Conservation (phyloP, 1,284 basidiomycete genomes). For the Tilletia setariae region DNA sequence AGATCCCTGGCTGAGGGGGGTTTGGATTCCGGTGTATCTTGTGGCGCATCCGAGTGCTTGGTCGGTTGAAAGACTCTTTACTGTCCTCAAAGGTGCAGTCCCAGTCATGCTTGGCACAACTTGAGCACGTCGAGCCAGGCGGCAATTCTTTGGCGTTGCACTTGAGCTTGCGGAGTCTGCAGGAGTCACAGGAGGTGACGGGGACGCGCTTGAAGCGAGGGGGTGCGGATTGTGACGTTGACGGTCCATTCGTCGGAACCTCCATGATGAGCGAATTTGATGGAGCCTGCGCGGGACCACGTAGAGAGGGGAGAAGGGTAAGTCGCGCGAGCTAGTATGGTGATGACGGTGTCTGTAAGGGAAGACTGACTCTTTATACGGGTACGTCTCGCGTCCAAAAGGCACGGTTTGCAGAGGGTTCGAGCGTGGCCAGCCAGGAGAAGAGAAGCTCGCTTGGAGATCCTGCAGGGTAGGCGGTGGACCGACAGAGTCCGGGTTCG, state of each 20-base stretch:
- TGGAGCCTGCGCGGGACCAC: background rate
- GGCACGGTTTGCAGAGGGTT: too few relatives aligned
- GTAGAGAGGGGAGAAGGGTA: background rate
- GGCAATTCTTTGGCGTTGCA: constrained; percentile 22
- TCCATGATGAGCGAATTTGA: background rate
- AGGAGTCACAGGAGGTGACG: constrained; percentile 22
- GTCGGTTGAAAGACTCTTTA: constrained; percentile 15
- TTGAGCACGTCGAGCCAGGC: constrained; percentile 1
- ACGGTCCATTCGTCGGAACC: background rate
- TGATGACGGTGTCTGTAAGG: too few relatives aligned
- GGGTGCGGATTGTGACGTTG: background rate
- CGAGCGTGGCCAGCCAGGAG: too few relatives aligned
- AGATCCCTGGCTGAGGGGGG: background rate
- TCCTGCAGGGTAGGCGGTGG: too few relatives aligned
- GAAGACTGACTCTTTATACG: too few relatives aligned
- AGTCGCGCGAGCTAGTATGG: background rate
- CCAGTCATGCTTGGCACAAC: constrained; percentile 13
- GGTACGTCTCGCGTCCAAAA: too few relatives aligned
- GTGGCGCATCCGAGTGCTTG: constrained; percentile 2
- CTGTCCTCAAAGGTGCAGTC: constrained; percentile 22
- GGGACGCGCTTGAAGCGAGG: constrained; percentile 16
- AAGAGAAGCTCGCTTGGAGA: too few relatives aligned
- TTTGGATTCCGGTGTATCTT: background rate
- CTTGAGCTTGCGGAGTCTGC: constrained; percentile 20
- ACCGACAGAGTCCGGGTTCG: too few relatives aligned